Evolutionary conservation across 805 yeast species (phyloP).

Genomic region (Candida incommunis): DNA sequence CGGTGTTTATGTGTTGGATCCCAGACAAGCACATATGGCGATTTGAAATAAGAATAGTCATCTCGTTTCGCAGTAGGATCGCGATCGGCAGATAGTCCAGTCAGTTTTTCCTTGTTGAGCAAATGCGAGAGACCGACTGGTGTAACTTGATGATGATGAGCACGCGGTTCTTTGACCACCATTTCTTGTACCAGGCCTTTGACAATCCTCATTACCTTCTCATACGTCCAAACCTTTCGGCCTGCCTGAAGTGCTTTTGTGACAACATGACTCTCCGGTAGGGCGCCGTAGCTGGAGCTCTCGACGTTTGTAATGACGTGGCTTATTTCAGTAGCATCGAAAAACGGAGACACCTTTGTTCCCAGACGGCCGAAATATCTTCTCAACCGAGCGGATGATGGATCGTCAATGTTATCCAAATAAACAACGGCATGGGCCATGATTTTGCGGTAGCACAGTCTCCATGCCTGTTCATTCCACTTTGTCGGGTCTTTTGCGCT

Average conservation of each 20-base stretch:
- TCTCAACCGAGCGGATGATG: conserved; percentile 14
- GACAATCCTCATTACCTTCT: conserved; percentile 70
- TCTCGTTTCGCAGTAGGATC: conserved; percentile 78
- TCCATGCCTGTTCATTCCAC: conserved; percentile 31
- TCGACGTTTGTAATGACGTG: conserved; percentile 64
- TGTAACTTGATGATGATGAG: not conserved
- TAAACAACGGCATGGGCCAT: conserved; percentile 46
- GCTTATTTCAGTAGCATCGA: conserved; percentile 42
- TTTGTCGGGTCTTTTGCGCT: not conserved
- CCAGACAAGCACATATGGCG: conserved; percentile 61
- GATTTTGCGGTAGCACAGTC: conserved; percentile 46
- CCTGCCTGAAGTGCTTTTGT: conserved; percentile 43
- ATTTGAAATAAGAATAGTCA: conserved; percentile 69
- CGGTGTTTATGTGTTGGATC: conserved; percentile 66
- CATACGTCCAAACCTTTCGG: conserved; percentile 78
- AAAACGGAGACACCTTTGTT: conserved; percentile 40
- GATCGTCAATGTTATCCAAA: conserved; percentile 36
- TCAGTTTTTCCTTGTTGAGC: conserved; percentile 69
- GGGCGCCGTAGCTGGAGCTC: conserved; percentile 20
- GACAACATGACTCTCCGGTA: conserved; percentile 45
- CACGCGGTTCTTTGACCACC: not conserved
- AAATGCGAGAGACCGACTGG: conserved; percentile 35
- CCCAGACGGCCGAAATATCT: conserved; percentile 17
- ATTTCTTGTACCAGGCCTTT: conserved; percentile 10
- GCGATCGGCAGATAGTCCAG: conserved; percentile 69